Evolutionary conservation across 164 flowering plant genomes (phyloP).

Genomic region (Warburgia ugandensis): DNA sequence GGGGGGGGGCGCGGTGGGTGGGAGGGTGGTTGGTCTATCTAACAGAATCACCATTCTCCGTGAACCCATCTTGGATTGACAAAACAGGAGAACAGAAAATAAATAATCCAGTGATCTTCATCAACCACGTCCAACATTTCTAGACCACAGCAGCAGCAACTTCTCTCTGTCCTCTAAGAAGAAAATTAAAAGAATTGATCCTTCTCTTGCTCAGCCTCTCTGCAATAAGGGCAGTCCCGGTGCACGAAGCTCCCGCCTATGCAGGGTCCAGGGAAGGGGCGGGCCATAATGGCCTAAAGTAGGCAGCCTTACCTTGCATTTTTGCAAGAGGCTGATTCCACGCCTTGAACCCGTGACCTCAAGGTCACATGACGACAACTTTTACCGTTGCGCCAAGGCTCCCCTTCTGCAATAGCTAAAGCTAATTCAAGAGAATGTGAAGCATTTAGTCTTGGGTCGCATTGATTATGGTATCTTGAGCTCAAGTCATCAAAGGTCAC

Average conservation of each 20-base stretch:
- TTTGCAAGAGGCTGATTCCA: too few relatives aligned
- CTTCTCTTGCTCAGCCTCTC: slow-evolving; percentile 51
- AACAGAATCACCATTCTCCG: not conserved
- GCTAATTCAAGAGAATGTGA: slow-evolving; percentile 60
- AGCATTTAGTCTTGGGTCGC: slow-evolving; percentile 66
- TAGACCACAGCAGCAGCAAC: not conserved
- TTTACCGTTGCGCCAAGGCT: too few relatives aligned
- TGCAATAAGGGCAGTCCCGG: too few relatives aligned
- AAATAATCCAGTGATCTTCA: not conserved
- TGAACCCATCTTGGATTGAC: too few relatives aligned
- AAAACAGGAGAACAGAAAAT: not conserved
- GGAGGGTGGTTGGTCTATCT: not conserved
- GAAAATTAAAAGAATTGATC: slow-evolving; percentile 7
- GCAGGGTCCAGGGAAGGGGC: too few relatives aligned
- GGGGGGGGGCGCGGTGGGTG: too few relatives aligned
- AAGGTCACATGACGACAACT: too few relatives aligned
- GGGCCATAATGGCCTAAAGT: too few relatives aligned
- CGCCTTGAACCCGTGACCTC: too few relatives aligned
- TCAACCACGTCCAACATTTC: not conserved
- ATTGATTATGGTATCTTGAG: slow-evolving; percentile 62
- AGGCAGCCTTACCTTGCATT: too few relatives aligned
- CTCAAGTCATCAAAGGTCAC: slow-evolving; percentile 48
- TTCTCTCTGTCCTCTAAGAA: not conserved
- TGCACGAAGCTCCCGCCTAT: too few relatives aligned
- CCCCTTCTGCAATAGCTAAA: slow-evolving; percentile 42